Conservation (phyloP, 2,329 filamentous ascomycete genomes). For the Fulvia fulva region DNA sequence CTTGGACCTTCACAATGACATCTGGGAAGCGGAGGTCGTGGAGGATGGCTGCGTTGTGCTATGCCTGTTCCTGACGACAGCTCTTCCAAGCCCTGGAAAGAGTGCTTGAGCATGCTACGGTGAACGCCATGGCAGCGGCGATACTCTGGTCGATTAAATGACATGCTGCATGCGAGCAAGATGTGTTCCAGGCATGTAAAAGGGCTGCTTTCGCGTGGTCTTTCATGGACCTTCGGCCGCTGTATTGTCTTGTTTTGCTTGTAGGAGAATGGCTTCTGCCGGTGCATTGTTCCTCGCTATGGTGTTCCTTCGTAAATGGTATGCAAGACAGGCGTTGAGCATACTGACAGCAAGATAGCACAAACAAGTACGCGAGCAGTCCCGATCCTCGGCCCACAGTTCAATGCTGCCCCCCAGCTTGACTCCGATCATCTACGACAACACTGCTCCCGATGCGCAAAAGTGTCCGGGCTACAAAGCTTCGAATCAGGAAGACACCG, state of each 20-base stretch:
- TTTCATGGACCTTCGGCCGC: neutral
- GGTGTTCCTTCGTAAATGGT: neutral
- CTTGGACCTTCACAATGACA: neutral
- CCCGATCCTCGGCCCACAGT: constrained; percentile 24
- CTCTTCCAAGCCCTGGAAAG: neutral
- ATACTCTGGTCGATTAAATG: neutral
- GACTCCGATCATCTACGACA: constrained; percentile 24
- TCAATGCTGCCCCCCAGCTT: constrained; percentile 24
- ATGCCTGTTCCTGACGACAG: constrained; percentile 2
- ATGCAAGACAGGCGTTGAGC: neutral
- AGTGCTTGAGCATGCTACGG: neutral
- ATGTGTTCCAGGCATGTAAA: neutral
- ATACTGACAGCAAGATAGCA: neutral
- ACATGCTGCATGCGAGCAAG: neutral
- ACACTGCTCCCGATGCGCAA: constrained; percentile 24
- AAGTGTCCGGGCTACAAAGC: constrained; percentile 28
- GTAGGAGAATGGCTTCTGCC: neutral
- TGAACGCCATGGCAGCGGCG: neutral
- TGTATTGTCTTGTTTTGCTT: neutral
- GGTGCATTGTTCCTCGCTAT: constrained; percentile 1
- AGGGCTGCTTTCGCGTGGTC: neutral
- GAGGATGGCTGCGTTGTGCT: neutral
- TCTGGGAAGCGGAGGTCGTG: neutral
- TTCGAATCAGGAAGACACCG: constrained; percentile 14
- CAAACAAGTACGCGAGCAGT: constrained; percentile 13